Evolutionary conservation across 2,329 filamentous ascomycete genomes (phyloP), one percentile per base, ranked within the genome.

Genomic region (Claviceps fusiformis): DNA sequence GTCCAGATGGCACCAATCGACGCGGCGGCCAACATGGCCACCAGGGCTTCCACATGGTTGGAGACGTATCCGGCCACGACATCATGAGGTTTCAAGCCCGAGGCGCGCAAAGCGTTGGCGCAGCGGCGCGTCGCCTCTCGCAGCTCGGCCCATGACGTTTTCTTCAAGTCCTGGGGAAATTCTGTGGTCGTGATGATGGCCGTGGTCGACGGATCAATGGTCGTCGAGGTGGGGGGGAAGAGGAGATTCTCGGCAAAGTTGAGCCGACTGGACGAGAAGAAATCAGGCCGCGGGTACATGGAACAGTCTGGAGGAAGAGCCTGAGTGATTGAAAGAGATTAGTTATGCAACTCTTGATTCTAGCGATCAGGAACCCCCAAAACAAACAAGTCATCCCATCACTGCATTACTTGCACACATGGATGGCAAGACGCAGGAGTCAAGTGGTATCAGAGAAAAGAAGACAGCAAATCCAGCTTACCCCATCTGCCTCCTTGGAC

Each of bases 221-320:
- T 57, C 41, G 63, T 60, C 47, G 59, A 53, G 3, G 65, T 63
- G 52, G 75, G 75, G 3, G 92, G 92, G 67, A 85, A 96, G 3
- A 98, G 81, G 54, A 97, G 76, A 68, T 98, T 98, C 72, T 97
- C 89, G 31, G 92, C 91, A 67, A 96, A 97, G 70, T 97, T 98
- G 60, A 97, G 76, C 56, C 76, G 82, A 15, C 87, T 80, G 10
- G 85, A 85, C 55, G 82, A 69, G 68, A 96, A 97, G 75, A 95
- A 97, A 57, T 83, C 75, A 8, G 92, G 91, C 29, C 89, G 83
- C 29, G 92, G 92, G 63, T 90, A 97, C 78, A 97, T 87, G 50
- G 81, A 75, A 6, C 82, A 78, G 54, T 80, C 70, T 45, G 78
- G 67, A 29, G 86, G 80, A 19, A 95, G 73, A 46, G 89, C 85